These are phyloP conservation scores for Epithele typhae DNA, from an alignment of 768 basidiomycete species.

Conservation along the genomic window DNA sequence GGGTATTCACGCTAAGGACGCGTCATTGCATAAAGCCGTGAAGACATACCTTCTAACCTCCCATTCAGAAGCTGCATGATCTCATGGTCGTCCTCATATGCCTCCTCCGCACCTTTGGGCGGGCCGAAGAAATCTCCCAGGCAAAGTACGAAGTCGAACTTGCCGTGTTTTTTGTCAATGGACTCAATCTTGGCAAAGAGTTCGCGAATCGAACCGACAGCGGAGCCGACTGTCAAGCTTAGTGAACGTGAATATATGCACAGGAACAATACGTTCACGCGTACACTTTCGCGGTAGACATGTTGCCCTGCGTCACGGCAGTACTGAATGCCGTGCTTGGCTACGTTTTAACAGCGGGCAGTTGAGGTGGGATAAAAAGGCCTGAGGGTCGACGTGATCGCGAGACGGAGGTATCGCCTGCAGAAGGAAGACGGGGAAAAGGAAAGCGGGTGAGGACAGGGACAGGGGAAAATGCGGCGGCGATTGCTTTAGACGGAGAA, in stretches of 20 bases:
- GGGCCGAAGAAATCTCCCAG: constrained; percentile 84
- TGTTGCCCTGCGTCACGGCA: too few species aligned
- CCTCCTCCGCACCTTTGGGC: constrained; percentile 28
- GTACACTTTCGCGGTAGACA: constrained; percentile 19
- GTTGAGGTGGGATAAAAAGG: too few species aligned
- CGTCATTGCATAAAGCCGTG: neutral
- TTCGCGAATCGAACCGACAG: constrained; percentile 66
- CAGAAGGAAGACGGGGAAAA: too few species aligned
- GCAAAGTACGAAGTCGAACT: constrained; percentile 82
- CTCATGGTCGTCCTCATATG: constrained; percentile 42
- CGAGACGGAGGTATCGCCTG: too few species aligned
- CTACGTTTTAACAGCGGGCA: too few species aligned
- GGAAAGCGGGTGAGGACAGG: too few species aligned
- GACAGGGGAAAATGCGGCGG: too few species aligned
- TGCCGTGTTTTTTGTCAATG: constrained; percentile 90
- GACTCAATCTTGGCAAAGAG: constrained; percentile 76
- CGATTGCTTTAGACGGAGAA: too few species aligned
- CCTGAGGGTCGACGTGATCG: too few species aligned
- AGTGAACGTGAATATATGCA: neutral
- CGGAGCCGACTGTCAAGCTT: constrained; percentile 78
- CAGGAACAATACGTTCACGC: neutral
- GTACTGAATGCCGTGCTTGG: too few species aligned
- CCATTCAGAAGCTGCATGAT: constrained; percentile 61
- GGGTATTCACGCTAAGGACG: constrained; percentile 11
- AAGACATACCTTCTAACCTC: constrained; percentile 50